Base-by-base conservation (phyloP, 768 basidiomycete species). In the Xerocomellus intermedius region DNA sequence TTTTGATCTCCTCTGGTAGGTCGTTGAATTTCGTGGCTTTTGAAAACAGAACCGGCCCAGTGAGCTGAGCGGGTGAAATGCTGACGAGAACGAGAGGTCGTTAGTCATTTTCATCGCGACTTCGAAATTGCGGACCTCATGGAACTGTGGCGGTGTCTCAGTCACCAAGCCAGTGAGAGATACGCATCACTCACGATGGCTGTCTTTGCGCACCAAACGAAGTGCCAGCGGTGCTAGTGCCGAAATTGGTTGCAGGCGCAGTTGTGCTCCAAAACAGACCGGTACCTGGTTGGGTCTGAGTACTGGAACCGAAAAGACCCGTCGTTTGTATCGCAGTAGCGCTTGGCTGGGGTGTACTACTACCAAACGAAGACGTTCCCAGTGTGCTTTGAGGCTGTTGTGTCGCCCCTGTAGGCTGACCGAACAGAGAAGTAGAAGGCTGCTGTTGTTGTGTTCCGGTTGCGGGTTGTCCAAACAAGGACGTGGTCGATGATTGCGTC, bases 1-100 rank as follows among this genome's bases (percentile, higher is more conserved):
- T 83, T 70, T 83, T 88, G 21, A 85, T 57, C 3, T 82, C 77
- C 48, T 92, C 89, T 1, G 88, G 84, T 4, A 92, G 71, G 66
- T 93, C 91, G 50, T 92, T 93, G 70, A 91, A 93, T 65, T 90
- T 92, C 1, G 89, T 89, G 0, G 77, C 75, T 53, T 74, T 79
- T 28, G 75, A 75, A 41, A 77, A 74, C 19, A 68, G 14, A 33
- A 65, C 56, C 19, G 64, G 67, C 8, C 69, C 71, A 4, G 59
- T 62, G 7, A 55, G 8, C 56, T 73, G 71, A 54, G 65, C 55
- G 21, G 71, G 67, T 2, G 71, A 71, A 39, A 68, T 55, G 22
- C 69, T 74, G 38, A 43, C 16, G 13, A n/a, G 21, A 57, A 46
- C 7, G 10, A 54, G 19, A 16, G 0, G n/a, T 41, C 17, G n/a